Evolutionary conservation across 257 asterid species (phyloP).

Genomic region (Fraxinus cuspidata): DNA sequence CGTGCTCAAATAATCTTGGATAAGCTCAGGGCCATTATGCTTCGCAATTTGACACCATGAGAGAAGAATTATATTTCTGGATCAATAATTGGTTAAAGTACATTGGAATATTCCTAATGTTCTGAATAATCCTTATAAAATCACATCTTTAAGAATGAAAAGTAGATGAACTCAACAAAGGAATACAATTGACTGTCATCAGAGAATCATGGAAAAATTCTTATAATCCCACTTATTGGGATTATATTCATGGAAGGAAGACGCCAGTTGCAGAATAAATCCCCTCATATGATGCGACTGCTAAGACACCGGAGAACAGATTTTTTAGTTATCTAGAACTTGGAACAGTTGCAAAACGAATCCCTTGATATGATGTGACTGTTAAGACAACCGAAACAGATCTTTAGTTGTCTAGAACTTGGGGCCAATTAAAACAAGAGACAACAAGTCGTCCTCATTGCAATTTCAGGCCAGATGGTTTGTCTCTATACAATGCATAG

Average conservation of each 20-base stretch:
- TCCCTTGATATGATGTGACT: not conserved
- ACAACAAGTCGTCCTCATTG: not conserved
- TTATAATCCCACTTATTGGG: not conserved
- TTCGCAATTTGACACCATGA: not conserved
- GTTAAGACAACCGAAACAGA: not conserved
- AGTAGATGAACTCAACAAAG: not conserved
- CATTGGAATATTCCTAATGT: not conserved
- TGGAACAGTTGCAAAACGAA: not conserved
- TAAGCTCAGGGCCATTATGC: conserved; percentile 18
- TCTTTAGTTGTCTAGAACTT: not conserved
- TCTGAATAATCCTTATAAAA: not conserved
- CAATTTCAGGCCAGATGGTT: not conserved
- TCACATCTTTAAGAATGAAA: not conserved
- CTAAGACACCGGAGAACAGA: not conserved
- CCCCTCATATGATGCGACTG: not conserved
- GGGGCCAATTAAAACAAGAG: not conserved
- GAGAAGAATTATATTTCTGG: not conserved
- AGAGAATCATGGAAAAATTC: not conserved
- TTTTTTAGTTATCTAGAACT: not conserved
- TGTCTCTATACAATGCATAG: not conserved
- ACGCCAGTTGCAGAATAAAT: not conserved
- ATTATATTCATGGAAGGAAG: not conserved
- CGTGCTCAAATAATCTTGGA: conserved; percentile 15
- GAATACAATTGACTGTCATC: not conserved
- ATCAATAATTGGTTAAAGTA: not conserved